These are phyloP conservation scores for Diatrype stigma DNA, from an alignment of 2,329 filamentous ascomycete species.

Conservation along the genomic window DNA sequence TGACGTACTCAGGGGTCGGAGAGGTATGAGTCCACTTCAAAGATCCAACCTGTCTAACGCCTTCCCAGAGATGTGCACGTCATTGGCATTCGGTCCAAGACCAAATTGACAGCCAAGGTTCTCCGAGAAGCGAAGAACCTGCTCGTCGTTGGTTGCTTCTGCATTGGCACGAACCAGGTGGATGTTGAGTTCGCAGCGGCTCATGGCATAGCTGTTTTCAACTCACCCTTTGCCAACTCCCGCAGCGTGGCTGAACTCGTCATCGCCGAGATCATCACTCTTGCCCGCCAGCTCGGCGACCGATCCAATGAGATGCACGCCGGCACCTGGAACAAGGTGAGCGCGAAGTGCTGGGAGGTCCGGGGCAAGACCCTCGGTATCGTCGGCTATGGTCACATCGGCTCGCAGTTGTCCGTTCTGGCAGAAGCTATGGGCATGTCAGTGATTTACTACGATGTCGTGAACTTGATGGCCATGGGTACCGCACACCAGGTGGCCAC, in stretches of 20 bases:
- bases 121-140: conserved; percentile 88
- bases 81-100: conserved; percentile 97
- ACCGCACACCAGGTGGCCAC: conserved; percentile 79
- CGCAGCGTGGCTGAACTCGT: conserved; percentile 94
- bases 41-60: conserved; percentile 11
- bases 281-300: conserved; percentile 89
- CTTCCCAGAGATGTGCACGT: conserved; percentile 79
- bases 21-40: not conserved
- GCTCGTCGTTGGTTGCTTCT: conserved; percentile 96
- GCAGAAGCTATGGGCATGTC: conserved; percentile 98
- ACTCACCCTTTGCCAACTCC: conserved; percentile 97
- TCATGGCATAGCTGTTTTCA: conserved; percentile 94
- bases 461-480: conserved; percentile 92
- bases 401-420: conserved; percentile 89
- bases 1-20: not conserved
- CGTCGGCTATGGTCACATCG: conserved; percentile 95
- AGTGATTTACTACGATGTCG: conserved; percentile 94
- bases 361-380: conserved; percentile 96
- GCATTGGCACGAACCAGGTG: conserved; percentile 96
- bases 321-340: conserved; percentile 98
- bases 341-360: conserved; percentile 94
- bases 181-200: conserved; percentile 78
- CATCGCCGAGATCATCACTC: conserved; percentile 85
- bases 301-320: conserved; percentile 91
- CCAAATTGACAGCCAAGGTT: conserved; percentile 82